Conservation (phyloP, 2,329 filamentous ascomycete genomes). For the Trichoderma citrinoviride region DNA sequence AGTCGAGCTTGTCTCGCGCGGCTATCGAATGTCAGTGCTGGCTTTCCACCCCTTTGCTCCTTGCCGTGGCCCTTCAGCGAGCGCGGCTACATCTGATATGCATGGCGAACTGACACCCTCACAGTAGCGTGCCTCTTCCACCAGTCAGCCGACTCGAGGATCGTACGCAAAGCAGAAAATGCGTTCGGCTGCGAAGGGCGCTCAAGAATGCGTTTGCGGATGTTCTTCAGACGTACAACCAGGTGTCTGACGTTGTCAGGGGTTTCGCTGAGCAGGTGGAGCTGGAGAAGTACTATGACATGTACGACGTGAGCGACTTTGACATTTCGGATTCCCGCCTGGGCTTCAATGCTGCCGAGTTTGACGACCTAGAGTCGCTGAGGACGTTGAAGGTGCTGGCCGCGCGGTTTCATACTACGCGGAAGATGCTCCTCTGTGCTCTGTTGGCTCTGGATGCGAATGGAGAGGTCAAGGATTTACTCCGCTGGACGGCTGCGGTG, state of each 20-base stretch:
- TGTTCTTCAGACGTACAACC: constrained; percentile 68
- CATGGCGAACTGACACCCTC: constrained; percentile 24
- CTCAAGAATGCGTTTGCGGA: constrained; percentile 68
- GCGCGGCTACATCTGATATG: not conserved
- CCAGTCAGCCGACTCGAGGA: constrained; percentile 92
- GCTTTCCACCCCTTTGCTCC: constrained; percentile 19
- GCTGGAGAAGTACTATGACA: constrained; percentile 88
- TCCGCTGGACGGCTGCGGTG: constrained; percentile 74
- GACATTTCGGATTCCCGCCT: constrained; percentile 69
- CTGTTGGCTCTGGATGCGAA: constrained; percentile 82
- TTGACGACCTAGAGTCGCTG: constrained; percentile 74
- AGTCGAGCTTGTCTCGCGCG: constrained; percentile 90
- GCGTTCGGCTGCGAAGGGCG: constrained; percentile 73
- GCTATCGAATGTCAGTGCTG: constrained; percentile 71
- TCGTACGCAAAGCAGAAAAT: constrained; percentile 72
- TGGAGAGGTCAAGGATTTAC: constrained; percentile 71
- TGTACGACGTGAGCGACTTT: constrained; percentile 74
- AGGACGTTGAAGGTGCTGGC: constrained; percentile 79
- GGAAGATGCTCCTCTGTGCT: constrained; percentile 86
- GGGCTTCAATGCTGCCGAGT: constrained; percentile 63
- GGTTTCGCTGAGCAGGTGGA: constrained; percentile 75
- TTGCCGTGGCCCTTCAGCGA: not conserved
- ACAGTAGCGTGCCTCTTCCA: constrained; percentile 80
- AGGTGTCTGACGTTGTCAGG: constrained; percentile 66
- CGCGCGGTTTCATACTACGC: constrained; percentile 73